phyloP scores from a whole-genome alignment of 1,139 yeast genomes.

The Magnusiomyces tetraspermus region DNA sequence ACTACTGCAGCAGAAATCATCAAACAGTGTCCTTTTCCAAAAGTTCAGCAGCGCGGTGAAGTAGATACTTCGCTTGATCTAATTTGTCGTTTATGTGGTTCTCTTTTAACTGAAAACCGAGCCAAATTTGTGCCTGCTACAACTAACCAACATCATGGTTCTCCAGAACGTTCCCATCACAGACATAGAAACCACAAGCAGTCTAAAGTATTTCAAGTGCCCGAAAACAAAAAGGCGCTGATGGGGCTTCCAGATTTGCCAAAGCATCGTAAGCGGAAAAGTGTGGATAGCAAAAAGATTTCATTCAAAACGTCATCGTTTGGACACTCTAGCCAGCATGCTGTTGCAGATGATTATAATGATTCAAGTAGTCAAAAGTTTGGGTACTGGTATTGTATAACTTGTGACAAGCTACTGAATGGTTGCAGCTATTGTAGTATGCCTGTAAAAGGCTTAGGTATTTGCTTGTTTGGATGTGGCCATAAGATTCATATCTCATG shows the following conservation, averaged over 20 bases:
- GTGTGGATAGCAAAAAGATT: background rate
- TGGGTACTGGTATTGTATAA: slow-evolving; percentile 82
- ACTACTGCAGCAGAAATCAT: slow-evolving; percentile 50
- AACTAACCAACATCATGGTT: background rate
- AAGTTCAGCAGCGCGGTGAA: slow-evolving; percentile 40
- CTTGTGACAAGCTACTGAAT: slow-evolving; percentile 50
- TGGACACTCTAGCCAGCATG: no score
- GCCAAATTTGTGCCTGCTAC: slow-evolving; percentile 22
- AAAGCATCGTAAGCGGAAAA: background rate
- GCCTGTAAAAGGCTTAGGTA: slow-evolving; percentile 65
- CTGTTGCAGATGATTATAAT: no score
- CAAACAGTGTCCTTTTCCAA: slow-evolving; percentile 37
- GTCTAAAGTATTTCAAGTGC: background rate
- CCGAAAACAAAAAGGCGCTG: background rate
- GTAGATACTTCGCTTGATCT: slow-evolving; percentile 52
- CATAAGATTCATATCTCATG: slow-evolving; percentile 84
- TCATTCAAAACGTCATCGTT: background rate
- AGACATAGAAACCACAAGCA: background rate
- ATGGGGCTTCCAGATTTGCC: no score
- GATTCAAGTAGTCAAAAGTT: slow-evolving; percentile 17
- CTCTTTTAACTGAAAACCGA: slow-evolving; percentile 54
- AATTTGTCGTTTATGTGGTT: slow-evolving; percentile 60
- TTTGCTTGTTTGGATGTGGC: slow-evolving; percentile 68
- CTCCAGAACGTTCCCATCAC: background rate
- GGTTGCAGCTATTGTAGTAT: slow-evolving; percentile 74